Conservation (phyloP, 176 grass and related monocot species). For the Juncus effusus region DNA sequence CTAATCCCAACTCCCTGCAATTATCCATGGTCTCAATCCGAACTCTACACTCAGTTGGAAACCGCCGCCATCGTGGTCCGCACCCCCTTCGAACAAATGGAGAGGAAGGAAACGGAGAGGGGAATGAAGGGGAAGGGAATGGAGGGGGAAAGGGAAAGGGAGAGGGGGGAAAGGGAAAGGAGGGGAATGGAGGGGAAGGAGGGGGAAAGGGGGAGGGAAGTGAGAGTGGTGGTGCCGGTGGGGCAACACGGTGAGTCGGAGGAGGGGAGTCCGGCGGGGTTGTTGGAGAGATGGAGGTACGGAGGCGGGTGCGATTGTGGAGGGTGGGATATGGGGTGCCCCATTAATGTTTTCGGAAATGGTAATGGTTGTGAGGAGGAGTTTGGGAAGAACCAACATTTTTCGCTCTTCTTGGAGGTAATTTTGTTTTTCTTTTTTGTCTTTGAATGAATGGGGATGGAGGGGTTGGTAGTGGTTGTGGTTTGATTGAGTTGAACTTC, state of each 20-base stretch:
- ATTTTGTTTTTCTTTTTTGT: conserved; percentile 7
- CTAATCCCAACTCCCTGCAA: conserved; percentile 24
- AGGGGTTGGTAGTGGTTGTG: too few species aligned
- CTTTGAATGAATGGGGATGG: too few species aligned
- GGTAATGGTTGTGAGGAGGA: conserved; percentile 43
- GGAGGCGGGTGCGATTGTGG: conserved; percentile 92
- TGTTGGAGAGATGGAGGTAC: conserved; percentile 77
- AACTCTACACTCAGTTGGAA: conserved; percentile 80
- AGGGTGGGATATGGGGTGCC: conserved; percentile 97
- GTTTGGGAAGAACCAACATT: conserved; percentile 48
- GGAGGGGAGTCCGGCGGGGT: conserved; percentile 56
- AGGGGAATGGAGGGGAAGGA: conserved; percentile 56
- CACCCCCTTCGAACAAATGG: conserved; percentile 62
- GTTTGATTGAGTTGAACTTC: too few species aligned
- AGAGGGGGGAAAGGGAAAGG: conserved; percentile 62
- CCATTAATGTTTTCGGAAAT: conserved; percentile 76
- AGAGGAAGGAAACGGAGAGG: conserved; percentile 3
- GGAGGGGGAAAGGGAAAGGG: conserved; percentile 62
- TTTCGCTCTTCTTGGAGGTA: conserved; percentile 77
- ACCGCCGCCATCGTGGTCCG: conserved; percentile 61
- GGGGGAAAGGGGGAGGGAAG: neutral
- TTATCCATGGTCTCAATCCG: conserved; percentile 67
- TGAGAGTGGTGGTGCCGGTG: conserved; percentile 57
- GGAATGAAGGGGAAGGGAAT: conserved; percentile 29
- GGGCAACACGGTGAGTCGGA: conserved; percentile 74